These are phyloP conservation scores for Suhomyces vadensis DNA, from an alignment of 805 yeast genomes.

Conservation along the genomic window DNA sequence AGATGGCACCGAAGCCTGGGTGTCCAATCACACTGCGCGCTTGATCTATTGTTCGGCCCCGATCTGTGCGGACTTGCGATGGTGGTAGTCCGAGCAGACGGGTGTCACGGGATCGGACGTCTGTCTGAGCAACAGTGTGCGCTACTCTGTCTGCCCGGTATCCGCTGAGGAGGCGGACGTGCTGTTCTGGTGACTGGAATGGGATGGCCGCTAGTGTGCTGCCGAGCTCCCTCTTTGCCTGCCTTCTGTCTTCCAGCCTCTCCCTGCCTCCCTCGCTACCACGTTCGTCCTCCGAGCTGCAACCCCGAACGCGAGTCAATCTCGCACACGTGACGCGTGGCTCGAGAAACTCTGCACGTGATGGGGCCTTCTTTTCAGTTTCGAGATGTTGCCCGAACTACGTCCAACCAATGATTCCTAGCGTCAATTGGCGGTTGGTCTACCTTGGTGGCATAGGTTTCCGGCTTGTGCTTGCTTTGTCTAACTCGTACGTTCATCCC, in stretches of 20 bases:
- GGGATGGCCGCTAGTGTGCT: no score
- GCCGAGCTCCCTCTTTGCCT: no score
- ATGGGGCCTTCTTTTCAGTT: background rate
- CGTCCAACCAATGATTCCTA: constrained; percentile 4
- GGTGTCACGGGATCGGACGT: constrained; percentile 15
- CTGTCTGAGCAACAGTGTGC: no score
- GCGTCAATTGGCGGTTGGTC: constrained; percentile 47
- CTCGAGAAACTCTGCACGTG: background rate
- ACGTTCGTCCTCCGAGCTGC: no score
- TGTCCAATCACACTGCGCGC: constrained; percentile 6
- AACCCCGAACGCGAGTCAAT: no score
- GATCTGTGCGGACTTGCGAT: constrained; percentile 6
- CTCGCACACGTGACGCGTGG: no score
- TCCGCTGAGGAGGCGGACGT: no score
- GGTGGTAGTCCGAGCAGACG: constrained; percentile 3
- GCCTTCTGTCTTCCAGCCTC: no score
- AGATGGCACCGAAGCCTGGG: background rate
- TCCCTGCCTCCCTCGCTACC: no score
- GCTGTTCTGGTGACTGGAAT: no score
- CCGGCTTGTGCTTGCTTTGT: constrained; percentile 58
- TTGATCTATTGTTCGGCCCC: constrained; percentile 2
- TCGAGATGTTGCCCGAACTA: no score
- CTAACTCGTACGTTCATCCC: constrained; percentile 90
- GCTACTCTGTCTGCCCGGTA: no score
- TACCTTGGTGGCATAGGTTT: constrained; percentile 47